Percentiles rank a stretch among this genome's conserved stretches.
phyloP scores from a whole-genome alignment of 257 asterid genomes.

The Lithospermum erythrorhizon region DNA sequence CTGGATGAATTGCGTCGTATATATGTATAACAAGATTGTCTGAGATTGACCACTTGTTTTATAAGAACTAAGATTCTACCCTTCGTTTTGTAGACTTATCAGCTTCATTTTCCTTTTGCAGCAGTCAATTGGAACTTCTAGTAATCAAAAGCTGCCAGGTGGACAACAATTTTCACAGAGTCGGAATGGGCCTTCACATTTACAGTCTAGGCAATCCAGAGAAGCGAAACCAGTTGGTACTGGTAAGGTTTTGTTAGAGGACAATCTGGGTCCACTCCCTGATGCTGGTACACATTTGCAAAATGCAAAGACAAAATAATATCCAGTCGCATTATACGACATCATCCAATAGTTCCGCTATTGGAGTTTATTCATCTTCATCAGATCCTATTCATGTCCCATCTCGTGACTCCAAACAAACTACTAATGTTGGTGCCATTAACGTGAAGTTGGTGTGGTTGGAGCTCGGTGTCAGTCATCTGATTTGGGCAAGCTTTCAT shows the following conservation, averaged over 20 bases:
- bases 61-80: background rate
- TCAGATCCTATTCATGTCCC: slow-evolving; percentile 98
- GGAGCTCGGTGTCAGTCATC: slow-evolving; percentile 73
- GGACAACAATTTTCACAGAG: slow-evolving; percentile 37
- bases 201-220: slow-evolving; percentile 41
- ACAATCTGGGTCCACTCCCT: slow-evolving; percentile 27
- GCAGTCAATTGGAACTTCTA: slow-evolving; percentile 36
- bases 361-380: slow-evolving; percentile 90
- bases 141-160: slow-evolving; percentile 37
- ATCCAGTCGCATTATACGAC: slow-evolving; percentile 33
- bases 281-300: slow-evolving; percentile 32
- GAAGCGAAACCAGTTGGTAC: slow-evolving; percentile 32
- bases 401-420: slow-evolving; percentile 70
- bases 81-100: background rate
- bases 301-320: slow-evolving; percentile 35
- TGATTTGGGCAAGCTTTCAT: slow-evolving; percentile 37
- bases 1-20: no score
- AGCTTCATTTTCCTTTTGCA: slow-evolving; percentile 13
- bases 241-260: slow-evolving; percentile 38
- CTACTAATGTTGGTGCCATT: slow-evolving; percentile 83
- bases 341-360: slow-evolving; percentile 53
- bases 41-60: background rate
- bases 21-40: no score
- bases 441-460: slow-evolving; percentile 91
- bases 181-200: slow-evolving; percentile 29